Conservation (phyloP, 768 basidiomycete species). For the Macrocybe gigantea region DNA sequence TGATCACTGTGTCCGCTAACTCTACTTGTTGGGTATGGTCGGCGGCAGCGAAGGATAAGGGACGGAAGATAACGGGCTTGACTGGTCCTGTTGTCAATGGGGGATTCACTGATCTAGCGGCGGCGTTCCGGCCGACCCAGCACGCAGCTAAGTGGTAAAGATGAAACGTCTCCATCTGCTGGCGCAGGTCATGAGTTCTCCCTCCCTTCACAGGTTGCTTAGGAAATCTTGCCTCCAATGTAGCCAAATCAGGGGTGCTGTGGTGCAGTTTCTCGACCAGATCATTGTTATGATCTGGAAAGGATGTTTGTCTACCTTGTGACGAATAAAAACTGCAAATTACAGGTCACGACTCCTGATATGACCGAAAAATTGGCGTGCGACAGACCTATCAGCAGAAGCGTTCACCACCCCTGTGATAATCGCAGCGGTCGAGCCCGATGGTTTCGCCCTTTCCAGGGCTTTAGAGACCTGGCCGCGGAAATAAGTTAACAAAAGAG, state of each 20-base stretch:
- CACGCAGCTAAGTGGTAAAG: conserved; percentile 72
- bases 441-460: conserved; percentile 39
- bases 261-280: conserved; percentile 53
- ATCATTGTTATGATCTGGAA: conserved; percentile 64
- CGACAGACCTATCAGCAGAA: conserved; percentile 68
- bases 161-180: conserved; percentile 83
- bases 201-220: neutral
- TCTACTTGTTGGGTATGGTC: conserved; percentile 5
- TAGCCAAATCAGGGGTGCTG: conserved; percentile 48
- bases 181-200: neutral
- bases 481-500: neutral
- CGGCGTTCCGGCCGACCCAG: conserved; percentile 40
- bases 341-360: conserved; percentile 1
- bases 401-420: conserved; percentile 55
- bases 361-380: neutral
- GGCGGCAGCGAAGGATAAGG: no score
- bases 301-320: conserved; percentile 78
- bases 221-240: conserved; percentile 55
- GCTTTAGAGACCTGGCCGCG: conserved; percentile 38
- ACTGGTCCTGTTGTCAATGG: conserved; percentile 43
- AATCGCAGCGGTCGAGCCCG: conserved; percentile 27
- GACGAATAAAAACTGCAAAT: conserved; percentile 74
- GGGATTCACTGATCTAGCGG: conserved; percentile 20
- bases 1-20: conserved; percentile 37
- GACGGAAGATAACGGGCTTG: conserved; percentile 24